Evolutionary conservation across 352 stramenopile genomes (phyloP).

Genomic region (Phytophthora fragariae): DNA sequence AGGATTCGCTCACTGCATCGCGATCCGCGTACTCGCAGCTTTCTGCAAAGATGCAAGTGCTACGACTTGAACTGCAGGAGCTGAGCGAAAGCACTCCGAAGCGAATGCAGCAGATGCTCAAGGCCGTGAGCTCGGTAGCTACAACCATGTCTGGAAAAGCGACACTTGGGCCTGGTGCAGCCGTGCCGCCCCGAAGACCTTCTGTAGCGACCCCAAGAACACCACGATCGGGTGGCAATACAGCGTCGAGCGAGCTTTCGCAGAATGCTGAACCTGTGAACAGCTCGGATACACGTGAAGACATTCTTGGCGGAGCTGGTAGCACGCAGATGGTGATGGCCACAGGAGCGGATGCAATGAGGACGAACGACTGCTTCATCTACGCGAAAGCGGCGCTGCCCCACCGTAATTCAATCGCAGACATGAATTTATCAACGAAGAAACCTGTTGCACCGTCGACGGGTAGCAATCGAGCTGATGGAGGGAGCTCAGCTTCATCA

Average conservation of each 20-base stretch:
- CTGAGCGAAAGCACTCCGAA: constrained; percentile 36
- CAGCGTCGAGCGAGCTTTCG: background rate
- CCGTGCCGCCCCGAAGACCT: constrained; percentile 19
- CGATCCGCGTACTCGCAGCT: constrained; percentile 42
- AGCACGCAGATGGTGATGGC: constrained; percentile 25
- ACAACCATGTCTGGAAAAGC: constrained; percentile 11
- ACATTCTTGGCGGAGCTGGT: background rate
- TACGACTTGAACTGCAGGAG: constrained; percentile 51
- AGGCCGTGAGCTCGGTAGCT: constrained; percentile 19
- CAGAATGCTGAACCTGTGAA: background rate
- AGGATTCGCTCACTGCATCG: constrained; percentile 40
- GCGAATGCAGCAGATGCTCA: constrained; percentile 43
- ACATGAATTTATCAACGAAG: constrained; percentile 11
- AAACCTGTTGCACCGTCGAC: constrained; percentile 9
- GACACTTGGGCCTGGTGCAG: background rate
- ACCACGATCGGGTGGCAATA: constrained; percentile 10
- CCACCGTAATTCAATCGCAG: constrained; percentile 15
- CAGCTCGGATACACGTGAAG: constrained; percentile 4
- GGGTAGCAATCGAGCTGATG: constrained; percentile 8
- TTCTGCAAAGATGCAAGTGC: constrained; percentile 53
- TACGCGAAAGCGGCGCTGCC: constrained; percentile 55
- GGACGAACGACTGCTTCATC: constrained; percentile 49
- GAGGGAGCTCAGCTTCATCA: background rate
- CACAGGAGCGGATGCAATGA: constrained; percentile 20
- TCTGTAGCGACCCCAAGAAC: constrained; percentile 10